Base-by-base conservation (phyloP, 306 rosid genomes). In the Crataegus laevigata region DNA sequence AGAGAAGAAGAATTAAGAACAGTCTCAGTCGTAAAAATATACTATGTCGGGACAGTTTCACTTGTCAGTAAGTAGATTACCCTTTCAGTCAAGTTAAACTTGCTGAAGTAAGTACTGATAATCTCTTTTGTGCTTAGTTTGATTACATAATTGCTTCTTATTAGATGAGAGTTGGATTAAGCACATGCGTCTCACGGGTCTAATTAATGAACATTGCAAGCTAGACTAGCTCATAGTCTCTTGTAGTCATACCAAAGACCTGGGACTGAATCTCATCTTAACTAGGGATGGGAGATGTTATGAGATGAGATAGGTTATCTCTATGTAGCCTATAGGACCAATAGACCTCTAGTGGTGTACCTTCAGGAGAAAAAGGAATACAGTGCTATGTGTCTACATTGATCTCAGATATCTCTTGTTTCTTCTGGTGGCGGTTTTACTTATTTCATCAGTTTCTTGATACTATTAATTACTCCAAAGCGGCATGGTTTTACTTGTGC, bases 1-100 rank as follows among this genome's bases (percentile, higher is more conserved):
- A 90, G 86, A 87, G 98, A 87, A 91, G 98, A 82, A 82, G 85
- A 73, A 60, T 85, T 66, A 90, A 82, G 82, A 84, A 69, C 88
- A 87, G 50, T 66, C 97, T 94, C 59, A 88, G 98, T 78, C 90
- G 98, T 52, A 94, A 85, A 84, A 94, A 94, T 82, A 86, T 94
- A 75, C 83, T 94, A 54, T 85, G 85, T 89, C 90, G 98, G 79
- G 98, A 94, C 87, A 66, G 82, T 79, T 90, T 75, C 83, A 88
- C 88, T 66, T 94, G 98, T 70, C 98, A 88, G 97, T 94, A 89
- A 89, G 98, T 87, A 62, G 25, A 75, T 51, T 42, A 78, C 36
- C n/a, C 52, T 55, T 72, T 59, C 50, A 32, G 45, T 34, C 25
- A 17, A 50, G 43, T 50, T 70, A 14, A n/a, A 54, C 15, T 14